These are phyloP conservation scores for Juglanconis juglandina DNA, from an alignment of 2,329 filamentous ascomycete genomes.

Conservation along the genomic window DNA sequence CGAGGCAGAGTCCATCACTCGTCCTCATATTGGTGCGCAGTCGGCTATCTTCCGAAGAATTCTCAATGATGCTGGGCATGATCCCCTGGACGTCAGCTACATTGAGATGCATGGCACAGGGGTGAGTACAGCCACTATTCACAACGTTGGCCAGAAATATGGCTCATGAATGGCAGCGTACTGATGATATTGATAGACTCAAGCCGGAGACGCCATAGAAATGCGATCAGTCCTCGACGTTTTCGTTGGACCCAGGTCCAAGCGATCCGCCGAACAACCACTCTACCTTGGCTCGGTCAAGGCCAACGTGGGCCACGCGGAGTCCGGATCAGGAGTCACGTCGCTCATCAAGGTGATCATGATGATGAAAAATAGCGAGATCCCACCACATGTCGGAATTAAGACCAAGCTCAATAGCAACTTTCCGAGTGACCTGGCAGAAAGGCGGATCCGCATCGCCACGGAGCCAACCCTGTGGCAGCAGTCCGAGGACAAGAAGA, in stretches of 20 bases:
- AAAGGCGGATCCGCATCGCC: background rate
- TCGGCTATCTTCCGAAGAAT: slow-evolving; percentile 66
- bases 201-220: slow-evolving; percentile 78
- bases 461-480: background rate
- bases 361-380: slow-evolving; percentile 19
- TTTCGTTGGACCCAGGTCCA: slow-evolving; percentile 36
- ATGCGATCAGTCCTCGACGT: slow-evolving; percentile 69
- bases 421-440: slow-evolving; percentile 25
- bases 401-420: slow-evolving; percentile 20
- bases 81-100: slow-evolving; percentile 68
- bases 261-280: slow-evolving; percentile 43
- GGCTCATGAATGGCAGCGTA: slow-evolving; percentile 28
- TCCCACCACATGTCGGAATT: slow-evolving; percentile 22
- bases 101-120: slow-evolving; percentile 86
- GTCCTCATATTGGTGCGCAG: slow-evolving; percentile 66
- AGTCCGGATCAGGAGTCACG: slow-evolving; percentile 19
- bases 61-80: slow-evolving; percentile 68
- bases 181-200: slow-evolving; percentile 43
- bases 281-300: slow-evolving; percentile 62
- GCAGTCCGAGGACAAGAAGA: slow-evolving; percentile 11
- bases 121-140: background rate
- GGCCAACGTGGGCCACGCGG: slow-evolving; percentile 23
- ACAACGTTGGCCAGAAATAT: background rate
- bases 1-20: slow-evolving; percentile 59
- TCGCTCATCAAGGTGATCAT: slow-evolving; percentile 22